Conservation (phyloP, 345 rosid genomes). For the Eutrema japonicum region DNA sequence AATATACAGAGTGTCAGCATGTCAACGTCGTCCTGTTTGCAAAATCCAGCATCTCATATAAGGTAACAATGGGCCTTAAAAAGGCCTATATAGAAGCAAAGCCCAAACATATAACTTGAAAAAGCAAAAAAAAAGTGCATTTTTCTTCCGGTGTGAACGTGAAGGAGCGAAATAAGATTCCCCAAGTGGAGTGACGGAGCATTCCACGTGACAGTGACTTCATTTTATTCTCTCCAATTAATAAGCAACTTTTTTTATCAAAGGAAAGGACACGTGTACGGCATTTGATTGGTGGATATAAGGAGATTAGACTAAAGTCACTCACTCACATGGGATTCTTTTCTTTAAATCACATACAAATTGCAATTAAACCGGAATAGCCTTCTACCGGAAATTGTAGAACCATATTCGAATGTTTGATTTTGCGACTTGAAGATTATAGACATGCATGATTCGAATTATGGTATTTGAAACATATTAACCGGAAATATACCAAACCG, state of each 20-base stretch:
- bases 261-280: not conserved
- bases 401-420: not conserved
- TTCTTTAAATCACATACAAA: not conserved
- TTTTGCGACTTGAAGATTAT: not conserved
- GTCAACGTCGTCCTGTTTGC: slow-evolving; percentile 18
- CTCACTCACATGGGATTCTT: slow-evolving; percentile 26
- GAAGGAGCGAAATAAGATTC: not conserved
- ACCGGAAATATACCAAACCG: slow-evolving; percentile 37
- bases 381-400: not conserved
- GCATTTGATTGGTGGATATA: not conserved
- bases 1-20: not conserved
- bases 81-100: not conserved
- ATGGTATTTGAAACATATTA: not conserved
- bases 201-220: slow-evolving; percentile 35
- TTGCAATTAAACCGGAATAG: slow-evolving; percentile 5
- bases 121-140: not conserved
- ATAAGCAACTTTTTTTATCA: not conserved
- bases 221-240: not conserved
- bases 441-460: not conserved
- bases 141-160: slow-evolving; percentile 19
- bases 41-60: not conserved
- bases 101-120: not conserved
- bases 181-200: slow-evolving; percentile 21
- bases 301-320: slow-evolving; percentile 17
- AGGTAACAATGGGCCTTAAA: slow-evolving; percentile 7